phyloP scores from a whole-genome alignment of 257 asterid species.

The Solanum pennellii region DNA sequence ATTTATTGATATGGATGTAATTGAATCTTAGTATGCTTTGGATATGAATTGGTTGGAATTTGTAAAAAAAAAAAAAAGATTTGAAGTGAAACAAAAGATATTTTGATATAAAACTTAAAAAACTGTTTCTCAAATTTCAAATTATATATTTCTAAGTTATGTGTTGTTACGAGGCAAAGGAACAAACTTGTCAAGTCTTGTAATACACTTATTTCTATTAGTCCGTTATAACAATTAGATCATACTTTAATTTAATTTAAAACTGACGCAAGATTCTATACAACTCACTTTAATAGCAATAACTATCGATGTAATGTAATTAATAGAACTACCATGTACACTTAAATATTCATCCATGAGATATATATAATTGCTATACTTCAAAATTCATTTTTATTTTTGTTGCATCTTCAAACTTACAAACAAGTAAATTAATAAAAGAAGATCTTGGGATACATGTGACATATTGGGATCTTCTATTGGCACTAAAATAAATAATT shows the following conservation, averaged over 20 bases:
- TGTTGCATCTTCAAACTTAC: not conserved
- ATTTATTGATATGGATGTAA: not conserved
- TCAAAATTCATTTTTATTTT: not conserved
- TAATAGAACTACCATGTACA: not conserved
- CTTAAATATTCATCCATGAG: not conserved
- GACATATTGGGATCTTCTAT: not conserved
- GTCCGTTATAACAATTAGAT: too few species aligned
- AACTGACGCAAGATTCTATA: too few species aligned
- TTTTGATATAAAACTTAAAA: not conserved
- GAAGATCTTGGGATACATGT: not conserved
- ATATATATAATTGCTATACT: not conserved
- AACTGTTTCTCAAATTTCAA: not conserved
- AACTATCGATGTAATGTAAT: not conserved
- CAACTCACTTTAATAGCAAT: too few species aligned
- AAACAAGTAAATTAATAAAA: not conserved
- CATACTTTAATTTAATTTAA: too few species aligned
- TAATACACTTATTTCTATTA: not conserved
- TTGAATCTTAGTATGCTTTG: not conserved
- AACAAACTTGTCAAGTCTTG: not conserved
- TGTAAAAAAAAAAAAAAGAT: not conserved
- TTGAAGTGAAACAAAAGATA: not conserved
- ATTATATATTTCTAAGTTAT: not conserved
- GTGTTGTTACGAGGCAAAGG: not conserved
- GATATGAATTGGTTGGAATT: not conserved
- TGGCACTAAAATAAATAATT: not conserved